Conservation (phyloP, 2,329 filamentous ascomycete genomes). For the Sordariomycetes sp. region DNA sequence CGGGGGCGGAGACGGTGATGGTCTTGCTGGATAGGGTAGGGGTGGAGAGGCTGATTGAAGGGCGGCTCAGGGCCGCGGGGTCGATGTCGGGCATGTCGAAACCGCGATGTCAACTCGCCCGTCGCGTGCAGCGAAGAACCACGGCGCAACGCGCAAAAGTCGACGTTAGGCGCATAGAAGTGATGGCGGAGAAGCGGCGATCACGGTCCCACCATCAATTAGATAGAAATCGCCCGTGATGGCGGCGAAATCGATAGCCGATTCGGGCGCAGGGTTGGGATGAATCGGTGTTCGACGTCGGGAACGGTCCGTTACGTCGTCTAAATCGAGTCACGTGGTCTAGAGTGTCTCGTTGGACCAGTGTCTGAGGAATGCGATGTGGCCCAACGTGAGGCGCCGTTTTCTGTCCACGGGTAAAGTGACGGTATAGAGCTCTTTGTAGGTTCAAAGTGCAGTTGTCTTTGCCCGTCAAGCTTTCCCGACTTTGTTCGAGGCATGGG, state of each 20-base stretch:
- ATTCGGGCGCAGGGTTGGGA: constrained; percentile 1
- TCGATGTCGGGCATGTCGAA: constrained; percentile 51
- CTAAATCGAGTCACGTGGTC: constrained; percentile 1
- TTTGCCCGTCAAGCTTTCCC: background rate
- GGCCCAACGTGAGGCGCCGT: background rate
- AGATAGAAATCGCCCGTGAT: constrained; percentile 30
- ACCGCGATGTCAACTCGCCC: constrained; percentile 13
- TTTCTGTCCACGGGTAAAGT: too few species aligned
- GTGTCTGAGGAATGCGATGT: background rate
- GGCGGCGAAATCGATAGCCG: constrained; percentile 12
- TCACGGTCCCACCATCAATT: constrained; percentile 21
- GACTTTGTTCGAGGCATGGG: background rate
- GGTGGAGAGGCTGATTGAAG: constrained; percentile 42
- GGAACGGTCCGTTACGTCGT: constrained; percentile 1
- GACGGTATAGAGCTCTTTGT: background rate
- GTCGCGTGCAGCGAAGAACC: constrained; percentile 33
- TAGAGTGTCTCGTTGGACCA: background rate
- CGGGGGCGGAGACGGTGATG: constrained; percentile 36
- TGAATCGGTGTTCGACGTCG: constrained; percentile 2
- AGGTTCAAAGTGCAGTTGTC: background rate
- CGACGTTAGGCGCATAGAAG: constrained; percentile 30
- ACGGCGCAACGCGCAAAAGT: constrained; percentile 27
- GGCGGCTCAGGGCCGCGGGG: constrained; percentile 54
- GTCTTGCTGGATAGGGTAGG: constrained; percentile 45
- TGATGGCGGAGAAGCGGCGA: constrained; percentile 24